Evolutionary conservation across 148 eudicot species (phyloP), one percentile per base, ranked within the genome.

Genomic region (Persicaria maculosa): DNA sequence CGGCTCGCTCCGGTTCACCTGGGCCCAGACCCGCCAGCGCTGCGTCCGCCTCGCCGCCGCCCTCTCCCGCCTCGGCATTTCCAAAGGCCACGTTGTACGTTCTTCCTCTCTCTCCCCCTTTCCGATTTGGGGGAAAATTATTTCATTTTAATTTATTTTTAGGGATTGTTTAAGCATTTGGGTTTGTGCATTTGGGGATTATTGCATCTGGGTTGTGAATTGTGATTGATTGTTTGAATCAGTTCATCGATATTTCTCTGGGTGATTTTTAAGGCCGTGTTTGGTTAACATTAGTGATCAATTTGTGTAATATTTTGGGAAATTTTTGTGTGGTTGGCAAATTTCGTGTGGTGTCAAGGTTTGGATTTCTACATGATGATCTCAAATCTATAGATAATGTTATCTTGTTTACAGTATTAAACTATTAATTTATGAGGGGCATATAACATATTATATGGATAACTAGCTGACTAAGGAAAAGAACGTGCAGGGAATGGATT

Each of bases 21-120:
- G 84, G 87, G 67, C 25, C 20, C 75, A 84, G 72, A 84, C 87
- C 12, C 80, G 76, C 64, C 50, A 61, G 9, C 76, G 87, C 12
- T 84, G 84, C 50, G 61, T 81, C 52, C 79, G 52, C 71, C 78
- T 84, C 71, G 87, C 87, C 14, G 79, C 87, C 77, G 82, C 87
- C 74, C 79, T 84, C 9, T 58, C 79, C 40, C 84, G 77, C 72
- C 45, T 84, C 68, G 87, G 87, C 40, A 81, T 84, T 73, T 72
- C 82, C 20, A 76, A 72, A 45, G 83, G 83, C 52, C 77, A 84
- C 48, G 84, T 84, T 54, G 87, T 84, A 76, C 55, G 82, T 79
- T 15, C 9, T 61, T 74, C 11, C 9, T 44, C 45, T 4, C 16
- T n/a, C 40, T 58, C 68, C 44, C 3, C 22, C 64, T 44, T 58